phyloP scores from a whole-genome alignment of 129 eudicot genomes.

The Helianthus tuberosus region DNA sequence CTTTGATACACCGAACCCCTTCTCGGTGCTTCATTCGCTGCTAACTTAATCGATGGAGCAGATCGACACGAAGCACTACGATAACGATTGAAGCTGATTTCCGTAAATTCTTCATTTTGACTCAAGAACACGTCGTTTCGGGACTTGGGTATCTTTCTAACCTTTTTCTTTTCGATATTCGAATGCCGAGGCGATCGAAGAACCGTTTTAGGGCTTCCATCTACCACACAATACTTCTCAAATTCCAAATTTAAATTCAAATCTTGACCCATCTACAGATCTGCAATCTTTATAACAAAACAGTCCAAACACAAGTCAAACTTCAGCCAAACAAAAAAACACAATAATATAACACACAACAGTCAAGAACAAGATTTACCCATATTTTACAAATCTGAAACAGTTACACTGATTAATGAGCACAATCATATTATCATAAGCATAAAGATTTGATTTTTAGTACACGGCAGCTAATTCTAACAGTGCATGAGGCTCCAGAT shows the following conservation, averaged over 20 bases:
- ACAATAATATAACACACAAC: conserved; percentile 9
- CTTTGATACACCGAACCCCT: conserved; percentile 88
- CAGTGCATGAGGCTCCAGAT: conserved; percentile 22
- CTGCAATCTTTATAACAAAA: conserved; percentile 32
- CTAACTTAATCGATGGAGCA: conserved; percentile 41
- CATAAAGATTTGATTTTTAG: neutral
- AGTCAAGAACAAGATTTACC: conserved; percentile 26
- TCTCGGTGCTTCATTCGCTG: conserved; percentile 52
- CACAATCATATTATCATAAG: neutral
- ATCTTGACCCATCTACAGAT: conserved; percentile 46
- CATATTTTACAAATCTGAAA: conserved; percentile 28
- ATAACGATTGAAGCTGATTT: conserved; percentile 68
- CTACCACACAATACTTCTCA: conserved; percentile 82
- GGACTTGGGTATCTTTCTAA: conserved; percentile 44
- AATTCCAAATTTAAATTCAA: conserved; percentile 83
- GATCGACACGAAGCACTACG: conserved; percentile 84
- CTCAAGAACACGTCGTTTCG: conserved; percentile 38
- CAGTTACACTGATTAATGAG: conserved; percentile 1
- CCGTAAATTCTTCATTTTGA: conserved; percentile 49
- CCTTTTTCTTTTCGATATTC: conserved; percentile 49
- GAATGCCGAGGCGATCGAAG: conserved; percentile 58
- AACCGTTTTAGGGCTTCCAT: conserved; percentile 86
- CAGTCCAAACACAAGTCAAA: conserved; percentile 16
- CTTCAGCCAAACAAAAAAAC: conserved; percentile 20
- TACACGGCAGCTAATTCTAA: conserved; percentile 9